Conservation (phyloP, 2,329 filamentous ascomycete genomes). For the Botryosphaeria dothidea region DNA sequence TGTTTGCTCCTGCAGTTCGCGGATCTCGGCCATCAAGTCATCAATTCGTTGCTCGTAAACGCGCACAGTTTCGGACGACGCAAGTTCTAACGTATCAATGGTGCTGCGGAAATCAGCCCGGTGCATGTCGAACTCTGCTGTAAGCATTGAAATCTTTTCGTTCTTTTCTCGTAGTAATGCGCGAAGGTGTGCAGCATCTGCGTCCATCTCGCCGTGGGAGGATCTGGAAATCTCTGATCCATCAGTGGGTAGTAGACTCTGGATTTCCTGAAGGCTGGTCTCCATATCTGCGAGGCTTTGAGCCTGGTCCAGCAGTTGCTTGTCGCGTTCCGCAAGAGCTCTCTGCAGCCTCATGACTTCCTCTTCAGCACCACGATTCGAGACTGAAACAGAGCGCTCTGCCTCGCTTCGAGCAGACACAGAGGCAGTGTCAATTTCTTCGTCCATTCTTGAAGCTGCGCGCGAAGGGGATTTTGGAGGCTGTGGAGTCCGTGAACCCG, state of each 20-base stretch:
- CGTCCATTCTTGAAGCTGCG: slow-evolving; percentile 47
- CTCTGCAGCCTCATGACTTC: slow-evolving; percentile 16
- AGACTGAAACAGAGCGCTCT: slow-evolving; percentile 26
- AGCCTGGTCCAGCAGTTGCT: slow-evolving; percentile 85
- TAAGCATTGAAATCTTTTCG: slow-evolving; percentile 91
- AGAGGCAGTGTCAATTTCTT: slow-evolving; percentile 40
- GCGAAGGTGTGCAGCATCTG: slow-evolving; percentile 75
- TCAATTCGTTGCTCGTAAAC: slow-evolving; percentile 95
- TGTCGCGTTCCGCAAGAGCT: slow-evolving; percentile 80
- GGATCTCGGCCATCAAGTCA: slow-evolving; percentile 78
- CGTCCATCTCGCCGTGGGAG: slow-evolving; percentile 49
- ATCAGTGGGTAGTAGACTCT: slow-evolving; percentile 64
- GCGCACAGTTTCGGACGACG: slow-evolving; percentile 90
- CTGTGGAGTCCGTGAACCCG: slow-evolving; percentile 40
- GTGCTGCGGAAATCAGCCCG: slow-evolving; percentile 95
- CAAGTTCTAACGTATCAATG: slow-evolving; percentile 93
- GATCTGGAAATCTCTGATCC: slow-evolving; percentile 51
- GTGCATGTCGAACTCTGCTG: slow-evolving; percentile 91
- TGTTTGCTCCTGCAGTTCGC: slow-evolving; percentile 77
- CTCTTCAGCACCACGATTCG: slow-evolving; percentile 8
- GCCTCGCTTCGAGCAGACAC: slow-evolving; percentile 24
- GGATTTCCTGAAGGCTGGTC: slow-evolving; percentile 77
- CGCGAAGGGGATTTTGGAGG: slow-evolving; percentile 49
- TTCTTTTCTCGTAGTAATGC: slow-evolving; percentile 91
- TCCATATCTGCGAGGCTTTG: slow-evolving; percentile 87